phyloP scores from a whole-genome alignment of 1,284 basidiomycete genomes.

The Tylopilus sp. region DNA sequence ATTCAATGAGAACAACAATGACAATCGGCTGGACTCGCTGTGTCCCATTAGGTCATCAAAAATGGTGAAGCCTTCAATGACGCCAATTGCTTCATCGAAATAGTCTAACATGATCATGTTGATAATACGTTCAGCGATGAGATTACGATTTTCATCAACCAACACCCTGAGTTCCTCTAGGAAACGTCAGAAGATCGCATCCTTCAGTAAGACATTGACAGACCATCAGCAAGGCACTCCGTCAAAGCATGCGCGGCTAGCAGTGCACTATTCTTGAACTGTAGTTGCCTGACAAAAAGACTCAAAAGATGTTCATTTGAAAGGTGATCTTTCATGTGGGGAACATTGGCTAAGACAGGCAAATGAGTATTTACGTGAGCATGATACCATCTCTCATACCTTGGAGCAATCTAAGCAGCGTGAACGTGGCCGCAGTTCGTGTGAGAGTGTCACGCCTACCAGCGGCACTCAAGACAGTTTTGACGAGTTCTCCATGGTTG shows the following conservation, averaged over 20 bases:
- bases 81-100: conserved; percentile 26
- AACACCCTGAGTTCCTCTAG: neutral
- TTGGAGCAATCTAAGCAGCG: conserved; percentile 17
- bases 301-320: neutral
- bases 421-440: conserved; percentile 22
- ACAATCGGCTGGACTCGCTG: neutral
- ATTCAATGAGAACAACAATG: neutral
- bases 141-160: neutral
- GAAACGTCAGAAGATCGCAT: neutral
- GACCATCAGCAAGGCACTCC: conserved; percentile 9
- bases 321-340: conserved; percentile 9
- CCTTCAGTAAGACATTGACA: neutral
- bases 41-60: conserved; percentile 18
- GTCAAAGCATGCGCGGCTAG: conserved; percentile 20
- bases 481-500: conserved; percentile 17
- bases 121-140: conserved; percentile 15
- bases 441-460: conserved; percentile 17
- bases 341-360: conserved; percentile 9
- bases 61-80: conserved; percentile 17
- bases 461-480: conserved; percentile 15
- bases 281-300: conserved; percentile 12
- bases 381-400: conserved; percentile 4
- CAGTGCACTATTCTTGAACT: conserved; percentile 17
- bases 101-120: conserved; percentile 23
- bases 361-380: neutral